Evolutionary conservation across 2,329 filamentous ascomycete species (phyloP), one percentile per base, ranked within the genome.

Genomic region (Aspergillus sp.): DNA sequence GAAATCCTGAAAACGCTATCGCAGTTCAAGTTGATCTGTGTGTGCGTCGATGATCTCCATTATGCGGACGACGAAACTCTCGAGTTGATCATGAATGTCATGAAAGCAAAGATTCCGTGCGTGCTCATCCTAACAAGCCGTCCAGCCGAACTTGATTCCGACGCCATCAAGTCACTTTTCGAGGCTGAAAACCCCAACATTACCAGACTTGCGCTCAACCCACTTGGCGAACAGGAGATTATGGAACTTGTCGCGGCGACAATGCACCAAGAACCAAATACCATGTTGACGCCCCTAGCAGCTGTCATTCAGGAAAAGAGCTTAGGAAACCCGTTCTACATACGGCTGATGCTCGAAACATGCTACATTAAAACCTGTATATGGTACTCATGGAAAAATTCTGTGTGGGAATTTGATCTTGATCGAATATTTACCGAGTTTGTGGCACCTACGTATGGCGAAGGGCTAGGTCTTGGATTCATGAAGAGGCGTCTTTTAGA

Each of bases 241-340:
- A 78, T 88, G 32, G 78, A 87, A 52, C 95, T 91, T 60, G 88
- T 96, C 19, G 82, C 88, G 6, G 78, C 84, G 35, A 94, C 90
- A 0, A 79, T 97, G 43, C 88, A 87, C 59, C 79, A 88, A 48
- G 74, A 82, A 0, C 70, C 77, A 6, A 79, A 78, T 49, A 82
- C 88, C 30, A 86, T 89, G 42, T 80, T 93, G 1, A 72, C 87
- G 1, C 84, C 90, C 0, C 74, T 97, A 15, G 86, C 88, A 2
- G 81, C 90, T 5, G 87, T 95, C 7, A 82, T 96, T 5, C 87
- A 94, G 64, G 90, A 91, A 60, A 94, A 93, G 70, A 91, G 88
- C 7, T 81, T 81, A 22, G 90, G 90, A 1, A 95, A 95, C 52
- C 85, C 90, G 0, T 96, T 95, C 60, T 94, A 93, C 60, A 86